Evolutionary conservation across 2,329 filamentous ascomycete species (phyloP), one percentile per base, ranked within the genome.

Genomic region (Thelonectria olida): DNA sequence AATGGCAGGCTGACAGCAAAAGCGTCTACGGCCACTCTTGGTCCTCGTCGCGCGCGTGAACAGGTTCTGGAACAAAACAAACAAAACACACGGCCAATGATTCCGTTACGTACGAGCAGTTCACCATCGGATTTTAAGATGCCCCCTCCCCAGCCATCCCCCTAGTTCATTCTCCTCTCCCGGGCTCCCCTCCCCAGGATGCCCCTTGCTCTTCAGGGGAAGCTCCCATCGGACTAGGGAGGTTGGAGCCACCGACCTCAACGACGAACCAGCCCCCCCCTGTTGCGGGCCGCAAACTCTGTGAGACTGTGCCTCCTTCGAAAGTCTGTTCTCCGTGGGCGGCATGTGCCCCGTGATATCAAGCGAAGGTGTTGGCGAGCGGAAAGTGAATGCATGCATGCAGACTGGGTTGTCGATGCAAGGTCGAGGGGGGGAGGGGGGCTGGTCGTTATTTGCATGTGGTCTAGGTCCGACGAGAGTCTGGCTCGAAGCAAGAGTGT

Each of bases 201-300:
- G 7, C n/a, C 52, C 52, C 52, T 55, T 15, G 42, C 23, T 36
- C 4, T 20, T 47, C 52, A 54, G 52, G 52, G 41, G 52, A 28
- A 54, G 13, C 17, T 25, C 25, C 2, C 12, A 13, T 17, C 34
- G 6, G 13, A 41, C n/a, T n/a, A n/a, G n/a, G n/a, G n/a, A 19
- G 38, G n/a, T 41, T 34, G 7, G 2, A 39, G 15, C 7, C 36
- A 4, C 13, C 15, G n/a, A 31, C 23, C 25, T 31, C 15, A 2
- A 31, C 17, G 4, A 20, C 6, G n/a, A 23, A 50, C 47, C 28
- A 13, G 5, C 36, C 36, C 13, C 13, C 19, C 38, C 38, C 19
- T 17, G 13, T n/a, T 15, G 28, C 23, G 44, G 23, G 25, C 44
- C 44, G 44, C 44, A 47, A 47, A n/a, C 7, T 31, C 28, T 31